A percentile compares a stretch with the other conserved stretches of the same genome.
Conservation (phyloP, 73 alveolate genomes). For the Symbiodinium pilosum region DNA sequence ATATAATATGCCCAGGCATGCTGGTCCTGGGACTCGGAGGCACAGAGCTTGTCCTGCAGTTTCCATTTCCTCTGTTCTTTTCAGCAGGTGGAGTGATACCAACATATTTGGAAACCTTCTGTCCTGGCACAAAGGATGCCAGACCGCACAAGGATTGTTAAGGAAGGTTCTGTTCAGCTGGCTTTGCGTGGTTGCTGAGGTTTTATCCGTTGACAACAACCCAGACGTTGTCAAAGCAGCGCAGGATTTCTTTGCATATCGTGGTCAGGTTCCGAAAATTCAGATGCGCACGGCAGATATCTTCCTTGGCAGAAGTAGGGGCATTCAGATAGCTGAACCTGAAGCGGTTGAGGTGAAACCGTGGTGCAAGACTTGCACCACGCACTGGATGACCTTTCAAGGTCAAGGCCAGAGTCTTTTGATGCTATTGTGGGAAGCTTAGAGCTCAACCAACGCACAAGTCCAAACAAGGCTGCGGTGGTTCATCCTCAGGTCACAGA, state of each 20-base stretch:
- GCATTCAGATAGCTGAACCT: no score
- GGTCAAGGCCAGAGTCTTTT: not conserved
- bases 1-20: no score
- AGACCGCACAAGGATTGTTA: not conserved
- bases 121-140: constrained; percentile 37
- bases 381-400: constrained; percentile 25
- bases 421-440: constrained; percentile 42
- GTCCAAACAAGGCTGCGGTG: not conserved
- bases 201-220: constrained; percentile 62
- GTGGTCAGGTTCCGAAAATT: no score
- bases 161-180: no score
- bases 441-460: not conserved
- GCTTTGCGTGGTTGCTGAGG: not conserved
- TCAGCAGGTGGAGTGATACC: constrained; percentile 52
- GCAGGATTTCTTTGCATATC: constrained; percentile 39
- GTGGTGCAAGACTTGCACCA: constrained; percentile 28
- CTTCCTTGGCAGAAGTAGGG: not conserved
- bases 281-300: no score
- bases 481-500: constrained; percentile 26
- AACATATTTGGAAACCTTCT: constrained; percentile 2
- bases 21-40: constrained; percentile 81
- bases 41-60: not conserved
- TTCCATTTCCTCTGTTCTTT: not conserved
- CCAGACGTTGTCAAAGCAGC: constrained; percentile 38
- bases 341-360: constrained; percentile 7